Base-by-base conservation (phyloP, 2,329 filamentous ascomycete species). In the Paraphaeosphaeria sporulosa region DNA sequence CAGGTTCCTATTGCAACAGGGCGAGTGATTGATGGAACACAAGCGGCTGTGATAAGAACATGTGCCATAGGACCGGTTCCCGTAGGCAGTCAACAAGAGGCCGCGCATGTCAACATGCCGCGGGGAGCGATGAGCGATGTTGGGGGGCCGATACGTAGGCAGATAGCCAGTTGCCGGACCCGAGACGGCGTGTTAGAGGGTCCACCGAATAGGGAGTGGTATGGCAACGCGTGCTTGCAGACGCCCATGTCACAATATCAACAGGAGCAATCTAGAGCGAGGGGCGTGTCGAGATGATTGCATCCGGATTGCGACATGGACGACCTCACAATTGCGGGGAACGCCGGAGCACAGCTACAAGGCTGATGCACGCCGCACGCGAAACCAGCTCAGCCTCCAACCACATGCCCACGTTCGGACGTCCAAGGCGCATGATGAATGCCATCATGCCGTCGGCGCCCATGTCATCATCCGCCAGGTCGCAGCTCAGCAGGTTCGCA, bases 391-490 rank as follows among this genome's bases (percentile, higher is more conserved):
- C 68, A 67, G 69, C 71, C 66, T 70, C 69, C 71, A 69, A 66
- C 67, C 64, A 64, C 38, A 55, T 64, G 68, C 68, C 71, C 75
- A 76, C 73, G 72, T 74, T 74, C 60, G 64, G 50, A 48, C 63
- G 63, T 66, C 50, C 65, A 67, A 57, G 71, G 69, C 71, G 71
- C 68, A 71, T 73, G 73, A 76, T 69, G 62, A 65, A 61, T 62
- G 49, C 61, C 63, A 72, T 71, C 67, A 72, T 74, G 71, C 64
- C 72, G 72, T 72, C 66, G 66, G 69, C 36, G 52, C 32, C 56
- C 19, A 58, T 61, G 55, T 58, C 59, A 61, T 61, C 59, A 61
- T 61, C 40, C 52, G 44, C 56, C 44, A 42, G 48, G 4, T 27
- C 42, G 36, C 57, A 43, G 38, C 42, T 44, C 42, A 49, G 30